Base-by-base conservation (phyloP, 208 protist species). In the Jaenimonas drosophilae region DNA sequence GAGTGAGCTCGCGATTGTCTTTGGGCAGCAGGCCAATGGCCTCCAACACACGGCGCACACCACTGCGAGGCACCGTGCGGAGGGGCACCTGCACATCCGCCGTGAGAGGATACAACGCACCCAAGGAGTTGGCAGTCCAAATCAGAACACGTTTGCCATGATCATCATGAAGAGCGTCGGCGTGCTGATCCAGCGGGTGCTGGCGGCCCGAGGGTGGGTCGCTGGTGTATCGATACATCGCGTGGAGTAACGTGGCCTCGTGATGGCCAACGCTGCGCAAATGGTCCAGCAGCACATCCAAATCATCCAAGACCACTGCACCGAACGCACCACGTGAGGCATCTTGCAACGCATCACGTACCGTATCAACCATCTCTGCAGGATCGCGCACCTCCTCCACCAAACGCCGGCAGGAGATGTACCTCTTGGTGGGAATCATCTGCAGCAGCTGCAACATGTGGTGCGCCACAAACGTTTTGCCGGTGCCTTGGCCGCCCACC, bases 271-370 rank as follows among this genome's bases (percentile, higher is more conserved):
- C 9, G 7, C 11, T 20, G 11, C 7, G 12, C 7, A 19, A 7
- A 11, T 9, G 12, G 5, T 94, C 73, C 49, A 76, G 40, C 2
- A 94, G 47, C 16, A 72, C 62, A 63, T 99, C 98, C 46, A 99
- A 59, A 57, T 98, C 85, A 58, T 99, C 97, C 29, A 99, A 65
- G 12, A 99, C 86, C 19, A 99, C 85, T 0, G 97, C 54, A 29
- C 61, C 77, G 9, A 80, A 30, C 9, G 78, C 71, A 14, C 88
- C 94, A 64, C 93, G 91, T 42, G 97, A 97, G 26, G 96, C 88
- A 49, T 98, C 96, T 42, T 92, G 76, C 45, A 99, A 97, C 0
- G 91, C 73, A 34, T 7, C 9, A 34, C 30, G 30, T 34, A 7
- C 30, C 14, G 30, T 7, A 14, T 14, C 30, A 14, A 7, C 30